Percentiles rank a stretch among this genome's conserved stretches.
Evolutionary conservation across 345 rosid genomes (phyloP).

Genomic region (Eucalyptus regnans): DNA sequence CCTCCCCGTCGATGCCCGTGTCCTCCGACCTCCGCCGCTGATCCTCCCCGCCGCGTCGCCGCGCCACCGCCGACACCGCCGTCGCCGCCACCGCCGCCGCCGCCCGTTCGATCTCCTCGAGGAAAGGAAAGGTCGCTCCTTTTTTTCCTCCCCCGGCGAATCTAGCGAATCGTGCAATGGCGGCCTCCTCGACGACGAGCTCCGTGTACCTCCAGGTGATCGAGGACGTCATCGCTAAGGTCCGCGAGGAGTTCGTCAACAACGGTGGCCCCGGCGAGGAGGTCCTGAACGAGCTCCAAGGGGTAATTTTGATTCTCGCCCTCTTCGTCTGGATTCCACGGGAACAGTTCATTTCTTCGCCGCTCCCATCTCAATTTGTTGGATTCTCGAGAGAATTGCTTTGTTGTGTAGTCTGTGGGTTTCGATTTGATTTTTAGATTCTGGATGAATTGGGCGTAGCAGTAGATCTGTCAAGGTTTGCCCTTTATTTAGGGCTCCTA

Average conservation of each 20-base stretch:
- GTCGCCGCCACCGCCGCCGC: not conserved
- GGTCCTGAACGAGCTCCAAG: constrained; percentile 86
- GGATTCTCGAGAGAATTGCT: not conserved
- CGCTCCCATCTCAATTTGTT: not conserved
- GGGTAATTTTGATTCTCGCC: constrained; percentile 30
- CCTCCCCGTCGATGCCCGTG: not conserved
- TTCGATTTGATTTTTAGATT: not conserved
- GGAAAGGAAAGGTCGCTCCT: not conserved
- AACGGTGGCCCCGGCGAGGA: constrained; percentile 82
- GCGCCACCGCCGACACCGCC: not conserved
- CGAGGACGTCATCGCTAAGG: constrained; percentile 86
- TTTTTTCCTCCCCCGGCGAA: not conserved
- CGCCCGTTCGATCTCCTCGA: not conserved
- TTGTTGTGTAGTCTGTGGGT: not conserved
- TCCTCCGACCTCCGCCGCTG: not conserved
- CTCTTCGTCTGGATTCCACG: not conserved
- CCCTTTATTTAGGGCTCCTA: not conserved
- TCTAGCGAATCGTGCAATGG: constrained; percentile 15
- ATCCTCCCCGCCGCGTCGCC: not conserved
- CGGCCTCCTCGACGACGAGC: constrained; percentile 52
- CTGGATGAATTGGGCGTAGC: not conserved
- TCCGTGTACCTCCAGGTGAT: constrained; percentile 80
- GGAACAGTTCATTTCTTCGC: not conserved
- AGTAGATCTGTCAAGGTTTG: not conserved
- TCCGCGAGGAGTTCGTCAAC: constrained; percentile 77